phyloP scores from a whole-genome alignment of 1,284 basidiomycete genomes.

The Afroboletus lepidellus region DNA sequence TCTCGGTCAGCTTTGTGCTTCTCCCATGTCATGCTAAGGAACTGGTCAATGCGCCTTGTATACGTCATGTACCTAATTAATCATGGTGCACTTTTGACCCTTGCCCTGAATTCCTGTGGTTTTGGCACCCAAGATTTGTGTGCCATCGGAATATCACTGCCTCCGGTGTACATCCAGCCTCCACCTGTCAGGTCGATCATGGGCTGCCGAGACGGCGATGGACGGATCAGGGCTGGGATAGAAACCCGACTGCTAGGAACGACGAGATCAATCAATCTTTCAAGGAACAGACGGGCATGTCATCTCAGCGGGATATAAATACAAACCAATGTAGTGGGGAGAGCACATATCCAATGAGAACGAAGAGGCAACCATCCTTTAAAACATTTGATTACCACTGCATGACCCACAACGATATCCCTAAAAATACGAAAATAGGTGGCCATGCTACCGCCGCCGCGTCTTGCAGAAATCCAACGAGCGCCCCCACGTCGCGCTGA shows the following conservation, averaged over 20 bases:
- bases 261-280: background rate
- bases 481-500: conserved; percentile 24
- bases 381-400: conserved; percentile 15
- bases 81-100: background rate
- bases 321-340: background rate
- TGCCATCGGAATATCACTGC: background rate
- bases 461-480: conserved; percentile 35
- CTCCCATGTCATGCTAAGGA: background rate
- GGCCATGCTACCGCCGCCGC: conserved; percentile 38
- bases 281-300: background rate
- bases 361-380: background rate
- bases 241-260: background rate
- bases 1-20: background rate
- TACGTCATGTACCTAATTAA: background rate
- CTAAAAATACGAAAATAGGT: conserved; percentile 28
- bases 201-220: conserved; percentile 2
- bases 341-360: background rate
- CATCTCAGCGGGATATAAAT: background rate
- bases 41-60: background rate
- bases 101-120: background rate
- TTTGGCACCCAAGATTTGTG: background rate
- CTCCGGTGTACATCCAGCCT: background rate
- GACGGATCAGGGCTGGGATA: conserved; percentile 4
- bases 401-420: conserved; percentile 30
- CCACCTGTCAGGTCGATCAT: conserved; percentile 1